Percentiles rank a stretch among this genome's conserved stretches.
phyloP scores from a whole-genome alignment of 2,329 filamentous ascomycete species.

The Pseudomassariella vexata region DNA sequence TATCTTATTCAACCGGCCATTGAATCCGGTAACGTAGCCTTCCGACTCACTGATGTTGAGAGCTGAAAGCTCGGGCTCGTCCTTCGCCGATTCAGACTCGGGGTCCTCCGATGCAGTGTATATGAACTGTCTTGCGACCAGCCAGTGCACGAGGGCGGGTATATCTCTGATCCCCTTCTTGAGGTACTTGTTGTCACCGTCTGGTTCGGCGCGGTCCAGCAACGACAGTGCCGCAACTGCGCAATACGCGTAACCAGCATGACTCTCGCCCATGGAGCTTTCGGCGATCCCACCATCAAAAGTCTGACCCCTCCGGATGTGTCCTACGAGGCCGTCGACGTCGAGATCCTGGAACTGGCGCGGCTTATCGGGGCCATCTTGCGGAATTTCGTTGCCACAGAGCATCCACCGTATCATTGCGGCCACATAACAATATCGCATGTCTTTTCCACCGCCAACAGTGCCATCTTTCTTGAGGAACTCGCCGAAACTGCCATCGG shows the following conservation, averaged over 20 bases:
- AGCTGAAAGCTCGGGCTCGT: conserved; percentile 29
- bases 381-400: conserved; percentile 53
- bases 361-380: too few relatives aligned
- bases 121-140: conserved; percentile 58
- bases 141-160: conserved; percentile 40
- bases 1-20: conserved; percentile 84
- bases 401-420: conserved; percentile 78
- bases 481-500: conserved; percentile 89
- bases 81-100: too few relatives aligned
- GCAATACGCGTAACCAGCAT: conserved; percentile 89
- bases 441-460: conserved; percentile 75
- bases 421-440: conserved; percentile 83
- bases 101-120: conserved; percentile 42
- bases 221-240: conserved; percentile 73
- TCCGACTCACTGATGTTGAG: conserved; percentile 27
- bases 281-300: conserved; percentile 85
- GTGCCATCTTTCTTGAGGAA: conserved; percentile 52
- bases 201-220: conserved; percentile 51
- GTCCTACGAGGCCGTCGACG: conserved; percentile 60
- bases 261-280: conserved; percentile 72
- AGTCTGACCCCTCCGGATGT: conserved; percentile 66
- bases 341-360: conserved; percentile 80
- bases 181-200: conserved; percentile 20
- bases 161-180: conserved; percentile 34
- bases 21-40: conserved; percentile 56